These are phyloP conservation scores for Prunella vulgaris DNA, from an alignment of 257 asterid species.

Conservation along the genomic window DNA sequence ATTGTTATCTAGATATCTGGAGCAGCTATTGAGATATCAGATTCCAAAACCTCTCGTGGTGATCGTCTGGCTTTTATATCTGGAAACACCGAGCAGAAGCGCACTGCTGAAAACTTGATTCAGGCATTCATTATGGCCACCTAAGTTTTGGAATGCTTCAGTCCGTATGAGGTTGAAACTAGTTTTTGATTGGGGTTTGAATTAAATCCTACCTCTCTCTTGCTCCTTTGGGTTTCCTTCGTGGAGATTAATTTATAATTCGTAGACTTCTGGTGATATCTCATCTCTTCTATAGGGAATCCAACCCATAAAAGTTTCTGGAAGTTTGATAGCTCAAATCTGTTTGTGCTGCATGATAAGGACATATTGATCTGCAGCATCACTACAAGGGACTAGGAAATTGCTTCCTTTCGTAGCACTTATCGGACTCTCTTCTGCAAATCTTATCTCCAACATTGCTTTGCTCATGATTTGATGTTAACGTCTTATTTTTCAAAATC, in stretches of 20 bases:
- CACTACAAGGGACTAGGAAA: constrained; percentile 33
- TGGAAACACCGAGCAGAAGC: constrained; percentile 89
- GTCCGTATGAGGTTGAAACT: constrained; percentile 28
- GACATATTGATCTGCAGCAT: constrained; percentile 40
- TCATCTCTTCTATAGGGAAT: constrained; percentile 41
- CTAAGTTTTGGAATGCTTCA: constrained; percentile 33
- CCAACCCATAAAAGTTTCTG: constrained; percentile 29
- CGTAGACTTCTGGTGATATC: constrained; percentile 40
- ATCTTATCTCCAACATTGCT: constrained; percentile 32
- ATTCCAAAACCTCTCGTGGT: constrained; percentile 77
- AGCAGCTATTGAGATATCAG: constrained; percentile 71
- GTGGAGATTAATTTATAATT: constrained; percentile 24
- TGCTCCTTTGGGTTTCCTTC: constrained; percentile 39
- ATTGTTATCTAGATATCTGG: constrained; percentile 85
- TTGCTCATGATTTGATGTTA: constrained; percentile 33
- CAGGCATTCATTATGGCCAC: constrained; percentile 95
- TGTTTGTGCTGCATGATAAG: constrained; percentile 34
- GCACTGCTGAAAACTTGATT: constrained; percentile 88
- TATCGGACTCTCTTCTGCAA: constrained; percentile 30
- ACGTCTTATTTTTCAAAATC: constrained; percentile 25
- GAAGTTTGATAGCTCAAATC: constrained; percentile 29
- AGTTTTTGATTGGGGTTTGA: constrained; percentile 21
- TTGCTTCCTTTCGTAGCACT: constrained; percentile 38
- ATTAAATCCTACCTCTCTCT: constrained; percentile 31
- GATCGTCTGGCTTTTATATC: constrained; percentile 83